phyloP scores from a whole-genome alignment of 2,329 filamentous ascomycete species.

The Alternaria tenuissima region DNA sequence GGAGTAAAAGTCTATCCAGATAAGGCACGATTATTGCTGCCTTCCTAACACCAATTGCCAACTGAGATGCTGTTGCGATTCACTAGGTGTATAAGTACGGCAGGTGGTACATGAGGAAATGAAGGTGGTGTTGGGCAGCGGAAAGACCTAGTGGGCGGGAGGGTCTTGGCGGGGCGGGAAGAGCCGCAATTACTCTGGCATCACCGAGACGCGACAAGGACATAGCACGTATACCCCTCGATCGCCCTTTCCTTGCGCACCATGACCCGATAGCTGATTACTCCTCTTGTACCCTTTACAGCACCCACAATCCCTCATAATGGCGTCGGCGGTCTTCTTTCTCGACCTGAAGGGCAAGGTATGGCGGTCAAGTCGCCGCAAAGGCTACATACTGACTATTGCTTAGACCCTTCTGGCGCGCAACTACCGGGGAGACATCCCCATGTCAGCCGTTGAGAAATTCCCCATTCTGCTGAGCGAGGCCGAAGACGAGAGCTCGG shows the following conservation, averaged over 20 bases:
- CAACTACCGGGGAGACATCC: constrained; percentile 98
- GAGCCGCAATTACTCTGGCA: constrained; percentile 20
- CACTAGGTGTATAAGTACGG: too few relatives aligned
- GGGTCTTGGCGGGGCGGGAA: constrained; percentile 15
- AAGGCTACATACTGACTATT: constrained; percentile 38
- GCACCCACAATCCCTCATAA: constrained; percentile 54
- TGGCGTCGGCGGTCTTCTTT: constrained; percentile 99
- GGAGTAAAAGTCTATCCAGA: too few relatives aligned
- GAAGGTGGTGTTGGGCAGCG: too few relatives aligned
- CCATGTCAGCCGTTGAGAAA: constrained; percentile 98
- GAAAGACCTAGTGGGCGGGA: background rate
- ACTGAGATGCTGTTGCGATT: too few relatives aligned
- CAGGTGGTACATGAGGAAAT: too few relatives aligned
- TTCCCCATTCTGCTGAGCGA: constrained; percentile 96
- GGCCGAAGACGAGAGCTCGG: constrained; percentile 98
- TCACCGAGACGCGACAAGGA: constrained; percentile 19
- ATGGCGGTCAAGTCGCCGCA: constrained; percentile 43
- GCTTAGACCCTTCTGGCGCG: constrained; percentile 91
- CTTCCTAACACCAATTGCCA: too few relatives aligned
- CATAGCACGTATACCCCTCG: constrained; percentile 14
- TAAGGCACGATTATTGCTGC: too few relatives aligned
- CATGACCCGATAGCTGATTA: constrained; percentile 18
- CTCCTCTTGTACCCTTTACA: background rate
- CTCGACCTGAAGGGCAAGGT: constrained; percentile 99
- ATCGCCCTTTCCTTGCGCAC: constrained; percentile 13